Evolutionary conservation across 352 stramenopile species (phyloP).

Genomic region (Globisporangium acanthophoron): DNA sequence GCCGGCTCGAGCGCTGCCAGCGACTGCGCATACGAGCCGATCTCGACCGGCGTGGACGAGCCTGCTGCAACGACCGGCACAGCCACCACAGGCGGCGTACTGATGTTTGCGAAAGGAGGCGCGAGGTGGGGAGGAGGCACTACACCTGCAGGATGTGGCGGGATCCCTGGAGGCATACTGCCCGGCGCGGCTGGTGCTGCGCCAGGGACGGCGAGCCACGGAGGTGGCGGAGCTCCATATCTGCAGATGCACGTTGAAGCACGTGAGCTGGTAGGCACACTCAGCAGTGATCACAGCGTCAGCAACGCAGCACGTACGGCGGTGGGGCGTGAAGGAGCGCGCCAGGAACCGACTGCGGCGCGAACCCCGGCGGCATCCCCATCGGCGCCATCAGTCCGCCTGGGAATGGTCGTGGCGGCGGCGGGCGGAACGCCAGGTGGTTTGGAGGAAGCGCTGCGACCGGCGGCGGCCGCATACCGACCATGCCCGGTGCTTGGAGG

Average conservation of each 20-base stretch:
- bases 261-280: neutral
- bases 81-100: constrained; percentile 11
- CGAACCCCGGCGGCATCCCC: constrained; percentile 12
- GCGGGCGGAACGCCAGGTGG: constrained; percentile 21
- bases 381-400: constrained; percentile 26
- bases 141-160: constrained; percentile 1
- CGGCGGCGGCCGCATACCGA: constrained; percentile 48
- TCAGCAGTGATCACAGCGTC: neutral
- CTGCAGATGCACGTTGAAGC: neutral
- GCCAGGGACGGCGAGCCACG: constrained; percentile 3
- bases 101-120: constrained; percentile 14
- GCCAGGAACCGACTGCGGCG: constrained; percentile 6
- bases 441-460: constrained; percentile 2
- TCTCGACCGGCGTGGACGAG: constrained; percentile 3
- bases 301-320: constrained; percentile 4
- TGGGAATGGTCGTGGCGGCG: constrained; percentile 26
- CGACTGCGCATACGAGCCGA: constrained; percentile 7
- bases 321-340: constrained; percentile 3
- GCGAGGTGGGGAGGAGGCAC: constrained; percentile 6
- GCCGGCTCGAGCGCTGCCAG: constrained; percentile 16
- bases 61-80: neutral
- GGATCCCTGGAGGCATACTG: constrained; percentile 8
- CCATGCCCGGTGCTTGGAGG: constrained; percentile 39
- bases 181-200: constrained; percentile 7
- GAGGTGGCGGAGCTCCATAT: constrained; percentile 12